These are phyloP conservation scores for Phytopythium helicoides DNA, from an alignment of 352 stramenopile species.

Conservation along the genomic window DNA sequence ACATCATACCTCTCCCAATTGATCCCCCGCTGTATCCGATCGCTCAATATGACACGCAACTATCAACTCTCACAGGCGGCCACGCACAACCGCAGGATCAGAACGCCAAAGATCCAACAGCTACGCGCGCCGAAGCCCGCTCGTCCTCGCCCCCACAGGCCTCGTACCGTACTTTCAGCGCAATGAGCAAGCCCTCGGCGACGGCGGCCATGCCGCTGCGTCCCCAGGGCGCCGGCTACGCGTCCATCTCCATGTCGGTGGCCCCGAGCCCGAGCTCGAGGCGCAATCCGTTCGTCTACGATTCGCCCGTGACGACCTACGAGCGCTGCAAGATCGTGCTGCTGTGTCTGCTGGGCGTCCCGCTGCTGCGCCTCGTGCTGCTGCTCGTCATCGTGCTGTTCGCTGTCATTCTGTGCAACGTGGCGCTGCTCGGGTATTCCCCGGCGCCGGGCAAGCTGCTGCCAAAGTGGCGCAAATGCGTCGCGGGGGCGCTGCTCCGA, in stretches of 20 bases:
- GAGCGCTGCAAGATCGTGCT: constrained; percentile 55
- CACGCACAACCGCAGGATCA: too few relatives aligned
- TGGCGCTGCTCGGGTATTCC: constrained; percentile 52
- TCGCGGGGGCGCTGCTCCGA: constrained; percentile 29
- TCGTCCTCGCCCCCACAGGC: too few relatives aligned
- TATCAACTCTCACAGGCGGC: too few relatives aligned
- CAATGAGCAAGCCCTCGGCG: neutral
- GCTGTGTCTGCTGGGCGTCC: constrained; percentile 52
- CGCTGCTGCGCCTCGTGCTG: constrained; percentile 50
- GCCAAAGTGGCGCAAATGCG: constrained; percentile 36
- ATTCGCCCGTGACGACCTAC: constrained; percentile 49
- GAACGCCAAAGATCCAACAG: too few relatives aligned
- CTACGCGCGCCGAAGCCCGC: too few relatives aligned
- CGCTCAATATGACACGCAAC: too few relatives aligned
- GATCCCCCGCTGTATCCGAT: too few relatives aligned
- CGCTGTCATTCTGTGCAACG: constrained; percentile 35
- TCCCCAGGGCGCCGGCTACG: neutral
- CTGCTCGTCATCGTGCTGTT: constrained; percentile 32
- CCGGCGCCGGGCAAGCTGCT: constrained; percentile 27
- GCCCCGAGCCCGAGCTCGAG: neutral
- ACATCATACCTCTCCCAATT: too few relatives aligned
- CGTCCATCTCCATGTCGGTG: neutral
- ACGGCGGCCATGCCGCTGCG: neutral
- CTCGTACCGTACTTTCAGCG: too few relatives aligned
- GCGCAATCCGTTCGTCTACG: constrained; percentile 65